phyloP scores from a whole-genome alignment of 116 monocot species.

The Dioscorea cayenensis region DNA sequence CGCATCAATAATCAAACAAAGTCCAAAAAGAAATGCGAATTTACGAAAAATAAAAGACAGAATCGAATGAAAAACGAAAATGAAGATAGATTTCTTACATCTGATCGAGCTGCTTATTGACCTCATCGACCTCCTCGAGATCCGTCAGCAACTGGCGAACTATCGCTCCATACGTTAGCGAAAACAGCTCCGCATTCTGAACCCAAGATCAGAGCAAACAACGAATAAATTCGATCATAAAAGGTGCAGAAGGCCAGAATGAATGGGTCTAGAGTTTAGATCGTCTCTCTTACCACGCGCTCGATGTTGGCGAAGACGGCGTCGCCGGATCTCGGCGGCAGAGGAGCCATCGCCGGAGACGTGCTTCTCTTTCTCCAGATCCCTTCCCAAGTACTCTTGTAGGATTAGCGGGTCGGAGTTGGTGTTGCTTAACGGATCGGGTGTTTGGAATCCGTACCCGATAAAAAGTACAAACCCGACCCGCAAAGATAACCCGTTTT shows the following conservation, averaged over 20 bases:
- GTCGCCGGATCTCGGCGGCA: constrained; percentile 72
- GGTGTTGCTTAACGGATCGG: too few species aligned
- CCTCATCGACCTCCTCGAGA: constrained; percentile 99
- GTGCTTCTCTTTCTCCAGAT: too few species aligned
- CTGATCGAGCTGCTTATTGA: constrained; percentile 99
- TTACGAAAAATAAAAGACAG: neutral
- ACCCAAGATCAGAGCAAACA: neutral
- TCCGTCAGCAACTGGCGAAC: constrained; percentile 97
- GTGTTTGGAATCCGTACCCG: too few species aligned
- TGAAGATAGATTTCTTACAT: constrained; percentile 40
- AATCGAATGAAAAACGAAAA: neutral
- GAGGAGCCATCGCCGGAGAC: constrained; percentile 51
- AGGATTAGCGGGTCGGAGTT: too few species aligned
- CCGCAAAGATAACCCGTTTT: too few species aligned
- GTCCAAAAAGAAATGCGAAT: neutral
- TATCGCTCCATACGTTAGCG: constrained; percentile 95
- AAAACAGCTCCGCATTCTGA: constrained; percentile 98
- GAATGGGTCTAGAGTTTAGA: neutral
- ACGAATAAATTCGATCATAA: too few species aligned
- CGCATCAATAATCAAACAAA: neutral
- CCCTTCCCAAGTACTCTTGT: too few species aligned
- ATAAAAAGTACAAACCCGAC: too few species aligned
- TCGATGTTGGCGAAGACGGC: constrained; percentile 92
- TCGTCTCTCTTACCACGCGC: constrained; percentile 57
- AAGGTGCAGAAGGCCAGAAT: neutral